phyloP scores from a whole-genome alignment of 2,329 filamentous ascomycete genomes.

The Xylaria sp. region DNA sequence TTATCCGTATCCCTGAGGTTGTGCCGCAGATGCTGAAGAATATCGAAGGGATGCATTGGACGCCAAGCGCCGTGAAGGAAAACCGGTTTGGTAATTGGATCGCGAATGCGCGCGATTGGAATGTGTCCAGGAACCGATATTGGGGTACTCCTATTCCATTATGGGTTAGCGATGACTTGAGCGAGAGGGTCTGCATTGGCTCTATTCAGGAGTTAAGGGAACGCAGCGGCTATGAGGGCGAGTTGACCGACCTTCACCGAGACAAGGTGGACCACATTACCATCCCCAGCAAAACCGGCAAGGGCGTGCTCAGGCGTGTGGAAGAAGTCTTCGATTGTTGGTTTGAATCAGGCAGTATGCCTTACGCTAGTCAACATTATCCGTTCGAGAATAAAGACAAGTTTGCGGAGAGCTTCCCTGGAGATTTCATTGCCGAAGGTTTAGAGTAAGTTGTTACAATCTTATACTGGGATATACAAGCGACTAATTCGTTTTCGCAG shows the following conservation, averaged over 20 bases:
- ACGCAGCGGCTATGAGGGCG: constrained; percentile 85
- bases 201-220: constrained; percentile 86
- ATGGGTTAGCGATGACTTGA: constrained; percentile 90
- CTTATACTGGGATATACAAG: background rate
- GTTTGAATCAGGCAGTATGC: constrained; percentile 97
- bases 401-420: constrained; percentile 84
- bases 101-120: constrained; percentile 91
- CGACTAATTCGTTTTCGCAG: constrained; percentile 23
- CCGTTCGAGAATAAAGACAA: constrained; percentile 89
- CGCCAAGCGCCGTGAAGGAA: constrained; percentile 90
- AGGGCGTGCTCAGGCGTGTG: constrained; percentile 81
- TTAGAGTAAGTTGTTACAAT: constrained; percentile 73
- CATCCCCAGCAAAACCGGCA: constrained; percentile 89
- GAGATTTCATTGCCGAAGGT: constrained; percentile 94
- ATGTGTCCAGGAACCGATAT: constrained; percentile 91
- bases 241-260: constrained; percentile 86
- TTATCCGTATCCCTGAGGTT: constrained; percentile 85
- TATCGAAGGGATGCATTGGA: constrained; percentile 91
- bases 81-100: constrained; percentile 94
- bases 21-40: constrained; percentile 91
- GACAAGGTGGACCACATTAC: constrained; percentile 95
- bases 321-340: constrained; percentile 96
- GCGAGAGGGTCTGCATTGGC: constrained; percentile 87
- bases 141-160: constrained; percentile 94
- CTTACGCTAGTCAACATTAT: constrained; percentile 90